Base-by-base conservation (phyloP, 2,329 filamentous ascomycete genomes). In the Cephalotrichum gorgonifer region DNA sequence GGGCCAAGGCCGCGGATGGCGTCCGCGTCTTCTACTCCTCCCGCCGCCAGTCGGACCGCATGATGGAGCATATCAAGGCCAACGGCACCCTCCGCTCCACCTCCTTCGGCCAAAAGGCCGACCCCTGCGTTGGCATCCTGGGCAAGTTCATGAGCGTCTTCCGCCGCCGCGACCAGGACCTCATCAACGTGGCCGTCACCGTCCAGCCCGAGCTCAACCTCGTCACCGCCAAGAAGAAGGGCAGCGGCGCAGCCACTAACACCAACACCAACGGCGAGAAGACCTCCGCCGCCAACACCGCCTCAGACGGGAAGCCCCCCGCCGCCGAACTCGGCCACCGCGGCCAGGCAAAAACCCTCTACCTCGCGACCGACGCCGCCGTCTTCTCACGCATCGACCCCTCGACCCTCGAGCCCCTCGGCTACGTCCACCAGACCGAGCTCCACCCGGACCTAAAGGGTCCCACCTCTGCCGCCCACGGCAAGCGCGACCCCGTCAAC, bases 41-140 rank as follows among this genome's bases (percentile, higher is more conserved):
- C 1, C 74, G 84, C 11, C 74, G 79, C 22, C 83, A 85, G 47
- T 78, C 78, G 1, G 80, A 90, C 49, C 71, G 73, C 1, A 70
- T 83, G 27, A 71, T 86, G 2, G 73, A 82, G 27, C 60, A 72
- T 3, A 76, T 88, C 43, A 75, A 76, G 49, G 72, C 73, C 52
- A 75, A 74, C 0, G 86, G 87, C 1, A 69, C 68, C 45, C 61
- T 76, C 1, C 66, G 73, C 2, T 67, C 69, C 17, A 69, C 83
- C 51, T 81, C 75, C 4, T 94, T 93, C 60, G 88, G 72, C 0
- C 81, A 87, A 54, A 79, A 78, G 52, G 73, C 75, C 2, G 87
- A 94, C 56, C 86, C 86, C 0, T 93, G 87, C 59, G 72, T 86
- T 46, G 80, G 79, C 14, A 66, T 88, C 33, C 88, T 88, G 59